phyloP scores from a whole-genome alignment of 2,329 filamentous ascomycete species.

The Stagonosporopsis vannaccii region DNA sequence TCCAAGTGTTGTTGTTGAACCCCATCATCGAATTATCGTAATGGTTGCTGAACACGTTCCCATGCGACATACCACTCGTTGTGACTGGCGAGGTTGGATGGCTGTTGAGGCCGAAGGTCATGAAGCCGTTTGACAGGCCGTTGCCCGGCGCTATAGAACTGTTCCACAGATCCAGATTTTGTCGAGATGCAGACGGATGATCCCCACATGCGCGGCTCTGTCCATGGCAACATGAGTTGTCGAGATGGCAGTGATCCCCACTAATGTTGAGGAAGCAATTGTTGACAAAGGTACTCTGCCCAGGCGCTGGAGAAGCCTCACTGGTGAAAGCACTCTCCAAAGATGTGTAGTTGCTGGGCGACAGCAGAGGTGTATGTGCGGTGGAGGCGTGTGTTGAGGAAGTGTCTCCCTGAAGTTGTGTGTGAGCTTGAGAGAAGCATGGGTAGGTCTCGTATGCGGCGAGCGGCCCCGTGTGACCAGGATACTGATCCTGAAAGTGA shows the following conservation, averaged over 20 bases:
- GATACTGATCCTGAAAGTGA: conserved; percentile 43
- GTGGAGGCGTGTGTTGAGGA: conserved; percentile 35
- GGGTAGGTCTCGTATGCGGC: conserved; percentile 40
- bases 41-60: conserved; percentile 22
- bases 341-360: conserved; percentile 44
- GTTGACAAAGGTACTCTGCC: conserved; percentile 23
- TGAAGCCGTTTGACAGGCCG: conserved; percentile 35
- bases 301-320: conserved; percentile 36
- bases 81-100: conserved; percentile 33
- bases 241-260: conserved; percentile 46
- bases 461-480: conserved; percentile 31
- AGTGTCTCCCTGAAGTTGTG: conserved; percentile 23
- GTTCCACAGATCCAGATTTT: conserved; percentile 38
- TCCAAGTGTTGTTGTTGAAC: conserved; percentile 37
- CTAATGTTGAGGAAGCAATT: conserved; percentile 42
- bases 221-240: conserved; percentile 47
- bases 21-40: conserved; percentile 29
- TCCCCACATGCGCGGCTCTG: conserved; percentile 38
- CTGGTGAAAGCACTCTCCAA: conserved; percentile 39
- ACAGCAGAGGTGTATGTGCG: conserved; percentile 38
- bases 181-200: conserved; percentile 33
- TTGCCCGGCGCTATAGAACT: conserved; percentile 37
- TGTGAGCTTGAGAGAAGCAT: conserved; percentile 40
- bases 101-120: conserved; percentile 36
- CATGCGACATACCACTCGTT: conserved; percentile 21